Evolutionary conservation across 768 basidiomycete genomes (phyloP).

Genomic region (Harrya chromipes): DNA sequence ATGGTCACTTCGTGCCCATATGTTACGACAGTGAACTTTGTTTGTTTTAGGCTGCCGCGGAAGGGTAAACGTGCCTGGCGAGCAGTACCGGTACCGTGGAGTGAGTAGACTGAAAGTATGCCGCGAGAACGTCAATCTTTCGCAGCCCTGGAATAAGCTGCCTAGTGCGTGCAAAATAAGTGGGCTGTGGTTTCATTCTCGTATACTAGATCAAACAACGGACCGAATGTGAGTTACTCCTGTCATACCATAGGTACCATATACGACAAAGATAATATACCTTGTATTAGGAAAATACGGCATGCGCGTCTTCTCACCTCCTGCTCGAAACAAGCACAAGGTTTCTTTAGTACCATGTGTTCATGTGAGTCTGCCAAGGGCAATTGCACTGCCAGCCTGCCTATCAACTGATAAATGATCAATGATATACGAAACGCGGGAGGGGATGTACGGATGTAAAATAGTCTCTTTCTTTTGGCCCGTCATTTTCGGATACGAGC

Average conservation of each 20-base stretch:
- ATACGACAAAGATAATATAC: conserved; percentile 20
- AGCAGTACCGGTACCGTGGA: conserved; percentile 26
- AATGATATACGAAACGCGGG: conserved; percentile 4
- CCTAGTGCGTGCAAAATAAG: conserved; percentile 1
- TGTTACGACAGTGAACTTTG: conserved; percentile 6
- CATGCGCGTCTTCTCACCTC: conserved; percentile 15
- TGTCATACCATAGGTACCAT: conserved; percentile 17
- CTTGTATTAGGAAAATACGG: conserved; percentile 26
- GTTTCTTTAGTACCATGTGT: background rate
- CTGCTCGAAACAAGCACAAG: conserved; percentile 1
- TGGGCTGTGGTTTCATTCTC: conserved; percentile 3
- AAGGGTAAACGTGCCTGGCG: conserved; percentile 10
- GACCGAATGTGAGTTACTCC: conserved; percentile 13
- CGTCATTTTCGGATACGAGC: conserved; percentile 8
- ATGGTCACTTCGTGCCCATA: conserved; percentile 2
- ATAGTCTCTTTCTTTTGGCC: conserved; percentile 1
- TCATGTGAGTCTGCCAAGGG: conserved; percentile 2
- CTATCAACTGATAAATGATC: conserved; percentile 4
- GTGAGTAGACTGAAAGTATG: conserved; percentile 9
- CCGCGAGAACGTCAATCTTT: conserved; percentile 17
- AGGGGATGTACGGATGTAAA: background rate
- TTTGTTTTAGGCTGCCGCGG: conserved; percentile 19
- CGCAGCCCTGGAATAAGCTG: conserved; percentile 16
- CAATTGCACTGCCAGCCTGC: background rate
- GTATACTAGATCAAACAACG: conserved; percentile 6